These are phyloP conservation scores for Geranium incanum DNA, from an alignment of 441 rosid species.

Conservation along the genomic window DNA sequence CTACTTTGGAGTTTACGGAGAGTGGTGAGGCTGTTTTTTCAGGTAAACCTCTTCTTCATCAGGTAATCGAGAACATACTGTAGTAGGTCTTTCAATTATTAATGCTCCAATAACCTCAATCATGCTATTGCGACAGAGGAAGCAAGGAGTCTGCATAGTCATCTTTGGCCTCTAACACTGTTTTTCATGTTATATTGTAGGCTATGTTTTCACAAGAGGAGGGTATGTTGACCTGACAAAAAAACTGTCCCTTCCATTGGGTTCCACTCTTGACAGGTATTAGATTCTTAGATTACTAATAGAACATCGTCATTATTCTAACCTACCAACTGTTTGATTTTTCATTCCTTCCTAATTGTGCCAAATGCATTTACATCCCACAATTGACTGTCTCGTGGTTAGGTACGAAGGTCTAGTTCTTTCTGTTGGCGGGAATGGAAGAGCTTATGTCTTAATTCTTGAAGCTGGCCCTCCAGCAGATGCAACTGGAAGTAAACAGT, in stretches of 20 bases:
- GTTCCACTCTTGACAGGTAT: constrained; percentile 89
- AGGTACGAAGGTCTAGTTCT: constrained; percentile 88
- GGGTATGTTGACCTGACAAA: constrained; percentile 79
- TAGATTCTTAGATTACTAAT: constrained; percentile 11
- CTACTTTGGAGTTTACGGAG: constrained; percentile 77
- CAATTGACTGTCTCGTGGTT: constrained; percentile 18
- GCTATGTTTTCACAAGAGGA: constrained; percentile 85
- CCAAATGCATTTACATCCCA: not conserved
- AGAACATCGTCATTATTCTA: not conserved
- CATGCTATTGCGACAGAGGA: not conserved
- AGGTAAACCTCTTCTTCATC: not conserved
- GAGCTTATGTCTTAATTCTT: constrained; percentile 80
- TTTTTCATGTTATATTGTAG: constrained; percentile 32
- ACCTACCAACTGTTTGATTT: not conserved
- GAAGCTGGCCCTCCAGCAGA: constrained; percentile 93
- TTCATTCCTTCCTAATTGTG: not conserved
- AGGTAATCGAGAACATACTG: not conserved
- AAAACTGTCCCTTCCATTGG: constrained; percentile 68
- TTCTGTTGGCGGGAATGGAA: constrained; percentile 88
- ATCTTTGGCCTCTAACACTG: constrained; percentile 18
- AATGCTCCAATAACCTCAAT: not conserved
- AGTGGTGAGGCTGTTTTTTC: constrained; percentile 63
- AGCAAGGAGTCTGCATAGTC: not conserved
- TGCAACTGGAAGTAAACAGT: constrained; percentile 74
- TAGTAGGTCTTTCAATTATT: not conserved